Conservation (phyloP, 305 asterid species). For the Fraxinus greggii region DNA sequence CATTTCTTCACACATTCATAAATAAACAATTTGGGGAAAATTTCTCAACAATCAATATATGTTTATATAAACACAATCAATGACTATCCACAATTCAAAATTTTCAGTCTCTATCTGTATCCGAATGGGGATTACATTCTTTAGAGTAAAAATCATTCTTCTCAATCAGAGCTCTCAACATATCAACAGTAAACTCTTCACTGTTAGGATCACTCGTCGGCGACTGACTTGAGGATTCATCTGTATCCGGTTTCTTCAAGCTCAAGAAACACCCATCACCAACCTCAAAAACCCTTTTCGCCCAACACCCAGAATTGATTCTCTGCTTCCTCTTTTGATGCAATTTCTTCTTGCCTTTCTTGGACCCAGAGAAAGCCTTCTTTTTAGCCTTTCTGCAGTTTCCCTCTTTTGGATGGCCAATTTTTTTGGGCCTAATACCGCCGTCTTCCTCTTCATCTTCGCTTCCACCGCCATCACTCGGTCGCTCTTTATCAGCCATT, state of each 20-base stretch:
- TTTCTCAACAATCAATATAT: not conserved
- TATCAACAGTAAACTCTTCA: slow-evolving; percentile 51
- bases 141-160: slow-evolving; percentile 70
- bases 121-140: slow-evolving; percentile 81
- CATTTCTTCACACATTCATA: not conserved
- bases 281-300: slow-evolving; percentile 20
- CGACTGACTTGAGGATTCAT: slow-evolving; percentile 66
- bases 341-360: slow-evolving; percentile 42
- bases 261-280: slow-evolving; percentile 42
- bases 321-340: slow-evolving; percentile 39
- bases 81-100: not conserved
- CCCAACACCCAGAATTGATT: slow-evolving; percentile 38
- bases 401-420: slow-evolving; percentile 20
- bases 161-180: slow-evolving; percentile 69
- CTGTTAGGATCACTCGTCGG: slow-evolving; percentile 85
- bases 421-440: slow-evolving; percentile 23
- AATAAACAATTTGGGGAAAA: not conserved
- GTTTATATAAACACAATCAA: not conserved
- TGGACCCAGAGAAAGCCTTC: slow-evolving; percentile 33
- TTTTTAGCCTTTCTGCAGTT: slow-evolving; percentile 32
- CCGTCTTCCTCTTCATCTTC: slow-evolving; percentile 17
- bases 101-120: slow-evolving; percentile 4
- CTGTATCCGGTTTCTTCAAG: slow-evolving; percentile 39
- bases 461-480: slow-evolving; percentile 18
- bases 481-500: slow-evolving; percentile 49